Base-by-base conservation (phyloP, 164 flowering plant species). In the Chimonanthus salicifolius region DNA sequence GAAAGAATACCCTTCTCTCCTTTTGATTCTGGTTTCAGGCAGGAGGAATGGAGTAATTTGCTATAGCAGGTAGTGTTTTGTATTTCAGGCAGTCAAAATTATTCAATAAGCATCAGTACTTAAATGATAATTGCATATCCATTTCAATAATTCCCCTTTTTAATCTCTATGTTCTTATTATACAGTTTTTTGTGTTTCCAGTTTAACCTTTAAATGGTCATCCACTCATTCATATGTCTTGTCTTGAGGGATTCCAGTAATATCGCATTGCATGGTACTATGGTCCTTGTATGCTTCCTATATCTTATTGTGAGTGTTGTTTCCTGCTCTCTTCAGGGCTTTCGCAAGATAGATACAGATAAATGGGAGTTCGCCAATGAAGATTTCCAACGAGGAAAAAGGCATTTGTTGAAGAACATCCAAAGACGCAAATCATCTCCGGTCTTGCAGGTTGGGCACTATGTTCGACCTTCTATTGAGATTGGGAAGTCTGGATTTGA, bases 331-430 rank as follows among this genome's bases (percentile, higher is more conserved):
- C 68, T 79, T 80, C 89, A 94, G 99, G 94, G 97, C 4, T 94
- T 94, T 73, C 97, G 94, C 68, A 94, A 94, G 85, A 79, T 91
- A 77, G 92, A 89, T 71, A 65, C 92, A 51, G 97, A 91, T 49
- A 84, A 79, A 72, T 94, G 95, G 98, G 97, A 92, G 78, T 94
- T 94, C 74, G 92, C 92, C 0, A 89, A 88, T 70, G 93, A 92
- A 77, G 81, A 81, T 58, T 94, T 94, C 63, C 69, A 80, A 49
- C 81, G 84, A 63, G 99, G 98, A 71, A 82, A 84, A 72, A 89
- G 74, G 76, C 88, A 88, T 76, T 80, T 92, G 70, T 74, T 94
- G 87, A 92, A 84, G 81, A 87, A 82, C 82, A 94, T 94, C 64
- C 90, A 81, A 47, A 87, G 99, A 84, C 94, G 94, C 66, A 91